Base-by-base conservation (phyloP, 1,284 basidiomycete genomes). In the Microbotryum scabiosae region DNA sequence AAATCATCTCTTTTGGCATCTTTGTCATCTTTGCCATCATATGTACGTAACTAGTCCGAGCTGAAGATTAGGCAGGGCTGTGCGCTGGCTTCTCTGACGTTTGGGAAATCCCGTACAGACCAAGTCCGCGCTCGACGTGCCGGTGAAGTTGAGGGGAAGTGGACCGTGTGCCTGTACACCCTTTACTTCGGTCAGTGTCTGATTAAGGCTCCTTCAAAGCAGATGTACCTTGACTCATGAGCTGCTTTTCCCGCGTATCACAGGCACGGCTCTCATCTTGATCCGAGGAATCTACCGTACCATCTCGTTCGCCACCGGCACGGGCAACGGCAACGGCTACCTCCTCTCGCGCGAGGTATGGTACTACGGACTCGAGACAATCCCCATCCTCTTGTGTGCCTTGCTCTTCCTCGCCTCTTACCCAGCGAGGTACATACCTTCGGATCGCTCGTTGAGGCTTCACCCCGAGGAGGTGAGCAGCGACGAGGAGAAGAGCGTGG, bases 361-460 rank as follows among this genome's bases (percentile, higher is more conserved):
- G 51, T 65, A 65, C 47, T 65, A 65, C 57, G 60, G 63, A 10
- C 57, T 65, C 44, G 63, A 65, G 51, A 57, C 57, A 28, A 55
- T 65, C 20, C 60, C 57, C 8, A 62, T 62, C 55, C 32, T 58
- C 28, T 47, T 62, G 49, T 57, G 59, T 16, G 47, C 44, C 21
- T 14, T 52, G 25, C 41, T 57, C 41, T 56, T 62, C 52, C 28
- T 52, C 16, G 14, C 53, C 23, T 62, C 60, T 18, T 57, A 60
- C 58, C 54, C 51, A 1, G 63, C 60, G 4, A 8, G 28, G 8
- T 60, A 62, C 57, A 57, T 62, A 30, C 57, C 57, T 41, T 82
- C 82, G 44, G 84, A 81, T 48, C 30, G 55, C 4, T 16, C 47
- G 14, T 16, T 50, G 7, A 30, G 55, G 16, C 32, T 56, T 8